Evolutionary conservation across 176 grass and related monocot species (phyloP), one percentile per base, ranked within the genome.

Genomic region (Poa pratensis): DNA sequence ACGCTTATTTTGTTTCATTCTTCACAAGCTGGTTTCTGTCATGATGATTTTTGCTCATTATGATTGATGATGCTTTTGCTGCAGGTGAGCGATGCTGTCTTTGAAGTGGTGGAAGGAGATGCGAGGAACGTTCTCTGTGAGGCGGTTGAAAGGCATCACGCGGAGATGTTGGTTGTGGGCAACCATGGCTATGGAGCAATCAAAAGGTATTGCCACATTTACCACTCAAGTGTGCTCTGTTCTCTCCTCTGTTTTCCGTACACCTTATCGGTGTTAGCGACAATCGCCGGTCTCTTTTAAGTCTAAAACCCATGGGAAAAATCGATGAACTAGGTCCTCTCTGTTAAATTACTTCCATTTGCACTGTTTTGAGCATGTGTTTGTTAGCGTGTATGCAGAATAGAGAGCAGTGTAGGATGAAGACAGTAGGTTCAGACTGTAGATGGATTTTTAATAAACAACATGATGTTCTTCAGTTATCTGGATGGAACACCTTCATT

Each of bases 121-220:
- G 83, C 96, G 0, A 80, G 91, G 73, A 92, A 84, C 79, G 87
- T 94, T 32, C 87, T 98, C 35, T 98, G 96, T 16, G 93, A 98
- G n/a, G 86, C 91, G 27, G 89, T 95, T 18, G 93, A 98, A 35
- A 92, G 81, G 77, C 85, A 95, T 83, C 83, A 88, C 26, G 93
- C 96, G 0, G 93, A 98, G 57, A 80, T 94, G 87, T 42, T 98
- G 68, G 93, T 89, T 49, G 91, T 98, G 53, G 93, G 96, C 80
- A 98, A 94, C 70, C 93, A 98, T 71, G 91, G 93, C 50, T 95
- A 98, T 34, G 96, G 93, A 46, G 91, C 89, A 39, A 98, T 98
- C 54, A 98, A 98, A 79, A 91, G 96, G 93, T 98, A 2, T 35
- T 26, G 55, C 3, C 45, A 1, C 43, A 14, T 73, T 49, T 48